phyloP scores from a whole-genome alignment of 2,329 filamentous ascomycete genomes.

The Monosporascus cannonballus region DNA sequence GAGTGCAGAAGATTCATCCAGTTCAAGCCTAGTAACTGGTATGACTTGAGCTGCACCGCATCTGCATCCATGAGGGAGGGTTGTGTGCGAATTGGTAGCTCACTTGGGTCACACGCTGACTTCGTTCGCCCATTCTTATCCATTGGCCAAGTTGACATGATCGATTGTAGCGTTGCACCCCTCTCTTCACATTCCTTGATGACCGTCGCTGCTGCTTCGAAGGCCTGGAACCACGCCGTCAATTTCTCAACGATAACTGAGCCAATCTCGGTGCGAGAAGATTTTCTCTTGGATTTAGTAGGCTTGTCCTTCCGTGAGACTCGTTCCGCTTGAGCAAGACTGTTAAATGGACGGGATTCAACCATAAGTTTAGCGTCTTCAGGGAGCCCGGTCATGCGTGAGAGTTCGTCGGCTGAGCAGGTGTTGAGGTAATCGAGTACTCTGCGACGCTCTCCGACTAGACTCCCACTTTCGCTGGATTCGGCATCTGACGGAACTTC shows the following conservation, averaged over 20 bases:
- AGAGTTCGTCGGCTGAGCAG: slow-evolving; percentile 67
- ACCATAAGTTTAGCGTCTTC: slow-evolving; percentile 54
- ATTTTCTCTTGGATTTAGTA: slow-evolving; percentile 26
- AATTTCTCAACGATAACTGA: slow-evolving; percentile 32
- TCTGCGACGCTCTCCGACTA: slow-evolving; percentile 31
- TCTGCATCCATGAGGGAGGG: slow-evolving; percentile 67
- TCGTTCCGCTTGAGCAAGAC: slow-evolving; percentile 57
- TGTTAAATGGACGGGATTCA: slow-evolving; percentile 11
- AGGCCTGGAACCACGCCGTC: slow-evolving; percentile 38
- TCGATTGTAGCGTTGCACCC: slow-evolving; percentile 22
- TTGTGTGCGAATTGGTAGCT: slow-evolving; percentile 51
- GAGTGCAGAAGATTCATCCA: slow-evolving; percentile 85
- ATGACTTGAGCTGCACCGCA: slow-evolving; percentile 77
- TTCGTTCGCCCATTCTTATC: slow-evolving; percentile 30
- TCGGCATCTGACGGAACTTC: slow-evolving; percentile 2
- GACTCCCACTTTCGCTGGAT: slow-evolving; percentile 2
- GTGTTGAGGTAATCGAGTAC: slow-evolving; percentile 80
- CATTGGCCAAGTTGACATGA: slow-evolving; percentile 23
- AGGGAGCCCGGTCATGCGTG: slow-evolving; percentile 72
- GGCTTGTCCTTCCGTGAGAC: slow-evolving; percentile 42
- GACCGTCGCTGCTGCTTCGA: slow-evolving; percentile 36
- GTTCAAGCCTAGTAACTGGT: slow-evolving; percentile 90
- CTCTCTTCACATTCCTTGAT: slow-evolving; percentile 41
- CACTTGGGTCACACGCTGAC: slow-evolving; percentile 20
- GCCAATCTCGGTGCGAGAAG: slow-evolving; percentile 20